phyloP scores from a whole-genome alignment of 306 rosid species.

The Cicer judaicum region DNA sequence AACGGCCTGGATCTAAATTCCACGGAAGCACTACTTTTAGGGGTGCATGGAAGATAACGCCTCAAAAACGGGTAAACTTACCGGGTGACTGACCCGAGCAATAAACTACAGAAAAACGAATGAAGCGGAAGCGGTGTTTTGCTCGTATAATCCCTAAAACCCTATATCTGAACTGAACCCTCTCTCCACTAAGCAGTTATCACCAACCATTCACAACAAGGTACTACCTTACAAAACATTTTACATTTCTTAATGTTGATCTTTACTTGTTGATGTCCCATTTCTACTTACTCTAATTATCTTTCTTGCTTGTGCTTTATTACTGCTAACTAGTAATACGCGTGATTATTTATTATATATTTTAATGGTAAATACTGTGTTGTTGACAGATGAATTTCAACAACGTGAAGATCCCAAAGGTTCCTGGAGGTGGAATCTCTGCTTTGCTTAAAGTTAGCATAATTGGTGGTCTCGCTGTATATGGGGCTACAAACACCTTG shows the following conservation, averaged over 20 bases:
- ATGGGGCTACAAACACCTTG: constrained; percentile 50
- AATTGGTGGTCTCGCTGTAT: constrained; percentile 49
- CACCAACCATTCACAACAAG: background rate
- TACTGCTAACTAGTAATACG: background rate
- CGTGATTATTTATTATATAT: background rate
- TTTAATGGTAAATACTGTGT: background rate
- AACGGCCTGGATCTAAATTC: background rate
- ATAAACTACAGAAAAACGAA: background rate
- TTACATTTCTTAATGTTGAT: no score
- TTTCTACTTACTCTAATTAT: background rate
- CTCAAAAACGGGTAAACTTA: background rate
- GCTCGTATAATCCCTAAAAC: constrained; percentile 40
- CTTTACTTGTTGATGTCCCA: background rate
- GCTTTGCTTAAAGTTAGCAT: constrained; percentile 50
- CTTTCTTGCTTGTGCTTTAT: background rate
- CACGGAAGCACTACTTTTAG: background rate
- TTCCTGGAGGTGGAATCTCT: constrained; percentile 47
- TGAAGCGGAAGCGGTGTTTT: background rate
- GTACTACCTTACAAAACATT: background rate
- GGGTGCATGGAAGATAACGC: background rate
- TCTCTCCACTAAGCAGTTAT: background rate
- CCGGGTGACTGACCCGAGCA: constrained; percentile 39
- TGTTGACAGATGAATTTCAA: constrained; percentile 48
- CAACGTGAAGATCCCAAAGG: constrained; percentile 43
- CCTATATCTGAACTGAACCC: constrained; percentile 31